phyloP scores from a whole-genome alignment of 192 early-diverging fungal genomes.

The Gorgonomyces haynaldii region DNA sequence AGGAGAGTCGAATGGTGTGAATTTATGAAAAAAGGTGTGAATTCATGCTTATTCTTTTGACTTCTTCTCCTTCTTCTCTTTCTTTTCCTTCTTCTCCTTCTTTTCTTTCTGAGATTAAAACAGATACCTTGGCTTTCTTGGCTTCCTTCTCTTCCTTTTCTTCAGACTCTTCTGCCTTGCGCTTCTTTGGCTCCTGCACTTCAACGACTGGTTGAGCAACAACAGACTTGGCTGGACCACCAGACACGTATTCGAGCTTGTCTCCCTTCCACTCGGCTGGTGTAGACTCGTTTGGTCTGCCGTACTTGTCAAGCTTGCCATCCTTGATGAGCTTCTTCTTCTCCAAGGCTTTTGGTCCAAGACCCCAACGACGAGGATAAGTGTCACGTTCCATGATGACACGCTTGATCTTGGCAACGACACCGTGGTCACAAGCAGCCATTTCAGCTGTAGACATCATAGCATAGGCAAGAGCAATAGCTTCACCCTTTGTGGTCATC shows the following conservation, averaged over 20 bases:
- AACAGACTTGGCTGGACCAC: conserved; percentile 10
- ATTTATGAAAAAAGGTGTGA: neutral
- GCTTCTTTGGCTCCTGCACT: conserved; percentile 18
- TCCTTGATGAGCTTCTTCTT: conserved; percentile 99
- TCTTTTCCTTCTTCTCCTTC: conserved; percentile 36
- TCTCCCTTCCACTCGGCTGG: conserved; percentile 72
- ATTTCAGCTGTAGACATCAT: conserved; percentile 97
- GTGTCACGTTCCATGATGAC: conserved; percentile 99
- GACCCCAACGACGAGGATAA: conserved; percentile 94
- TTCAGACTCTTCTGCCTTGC: conserved; percentile 28
- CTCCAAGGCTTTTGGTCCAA: conserved; percentile 87
- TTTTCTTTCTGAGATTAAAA: conserved; percentile 29
- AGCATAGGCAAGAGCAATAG: conserved; percentile 93
- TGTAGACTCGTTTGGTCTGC: conserved; percentile 75
- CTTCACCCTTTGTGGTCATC: conserved; percentile 98
- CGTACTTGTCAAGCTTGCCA: conserved; percentile 96
- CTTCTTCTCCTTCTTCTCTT: conserved; percentile 31
- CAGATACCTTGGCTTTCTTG: conserved; percentile 25
- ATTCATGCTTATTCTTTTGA: conserved; percentile 3
- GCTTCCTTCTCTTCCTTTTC: conserved; percentile 35
- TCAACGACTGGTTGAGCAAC: conserved; percentile 20
- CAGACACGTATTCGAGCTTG: conserved; percentile 31
- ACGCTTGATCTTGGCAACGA: conserved; percentile 98
- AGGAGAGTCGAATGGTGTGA: too few relatives aligned
- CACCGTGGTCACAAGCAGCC: conserved; percentile 92